These are phyloP conservation scores for Colletotrichum sansevieriae DNA, from an alignment of 2,329 filamentous ascomycete species.

Conservation along the genomic window DNA sequence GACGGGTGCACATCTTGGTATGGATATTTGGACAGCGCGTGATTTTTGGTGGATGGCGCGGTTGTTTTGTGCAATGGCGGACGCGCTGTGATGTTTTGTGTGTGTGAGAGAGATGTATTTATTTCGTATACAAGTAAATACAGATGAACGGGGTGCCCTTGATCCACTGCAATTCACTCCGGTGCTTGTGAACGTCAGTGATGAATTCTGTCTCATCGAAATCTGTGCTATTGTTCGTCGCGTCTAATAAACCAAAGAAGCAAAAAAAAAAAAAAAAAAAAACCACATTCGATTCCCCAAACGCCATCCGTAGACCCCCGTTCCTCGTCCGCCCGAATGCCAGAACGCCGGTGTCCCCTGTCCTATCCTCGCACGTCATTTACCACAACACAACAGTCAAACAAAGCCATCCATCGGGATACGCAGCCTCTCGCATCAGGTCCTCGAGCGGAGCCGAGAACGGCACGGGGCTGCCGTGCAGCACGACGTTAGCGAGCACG, in stretches of 20 bases:
- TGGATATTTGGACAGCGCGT: background rate
- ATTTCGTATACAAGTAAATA: too few relatives aligned
- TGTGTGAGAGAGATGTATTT: background rate
- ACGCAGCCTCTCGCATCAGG: slow-evolving; percentile 83
- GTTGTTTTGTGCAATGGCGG: background rate
- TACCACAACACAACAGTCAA: slow-evolving; percentile 81
- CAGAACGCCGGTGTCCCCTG: background rate
- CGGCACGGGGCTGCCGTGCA: slow-evolving; percentile 88
- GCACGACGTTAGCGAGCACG: slow-evolving; percentile 83
- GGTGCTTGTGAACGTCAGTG: too few relatives aligned
- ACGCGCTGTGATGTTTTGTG: too few relatives aligned
- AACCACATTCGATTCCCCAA: too few relatives aligned
- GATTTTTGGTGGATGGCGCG: background rate
- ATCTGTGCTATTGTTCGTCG: too few relatives aligned
- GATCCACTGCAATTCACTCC: too few relatives aligned
- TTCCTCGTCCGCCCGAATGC: too few relatives aligned
- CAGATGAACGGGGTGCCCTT: too few relatives aligned
- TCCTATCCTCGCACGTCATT: background rate
- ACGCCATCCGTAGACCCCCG: too few relatives aligned
- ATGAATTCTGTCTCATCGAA: too few relatives aligned
- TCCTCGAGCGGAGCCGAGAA: slow-evolving; percentile 86
- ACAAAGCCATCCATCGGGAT: slow-evolving; percentile 93
- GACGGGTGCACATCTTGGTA: background rate
- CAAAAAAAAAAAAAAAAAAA: too few relatives aligned
- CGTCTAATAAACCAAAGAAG: too few relatives aligned